Evolutionary conservation across 768 basidiomycete species (phyloP), one percentile per base, ranked within the genome.

Genomic region (Tylopilus rubrobrunneus): DNA sequence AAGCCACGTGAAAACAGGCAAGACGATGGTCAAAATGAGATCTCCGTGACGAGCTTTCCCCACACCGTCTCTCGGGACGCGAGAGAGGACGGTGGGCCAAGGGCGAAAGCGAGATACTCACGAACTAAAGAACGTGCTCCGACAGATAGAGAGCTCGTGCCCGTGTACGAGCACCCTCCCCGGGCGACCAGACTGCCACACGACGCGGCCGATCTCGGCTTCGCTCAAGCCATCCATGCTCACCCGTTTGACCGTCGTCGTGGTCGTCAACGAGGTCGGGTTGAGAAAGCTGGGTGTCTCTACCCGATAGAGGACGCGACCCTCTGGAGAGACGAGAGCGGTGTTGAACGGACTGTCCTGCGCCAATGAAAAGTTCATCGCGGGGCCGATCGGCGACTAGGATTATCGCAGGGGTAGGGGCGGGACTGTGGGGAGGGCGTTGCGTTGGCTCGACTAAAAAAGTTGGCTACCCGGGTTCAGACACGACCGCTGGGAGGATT

Each of bases 271-370:
- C 14, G 57, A 49, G 2, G 57, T 37, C 28, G 56, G 34, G 28
- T 42, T 51, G 34, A 44, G 23, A 43, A 54, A 57, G 14, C 58
- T 59, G 23, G 62, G 64, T 0, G 68, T 69, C 15, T 69, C 68
- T 52, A 71, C 61, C 36, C 68, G 68, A 52, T 70, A 69, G 33
- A 56, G 62, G 0, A 57, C 34, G 8, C 62, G 67, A 0, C 67
- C 67, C 25, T 69, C 70, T 36, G 69, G 63, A 0, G 66, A 70
- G 3, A 70, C 48, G 27, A 69, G 64, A 21, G 56, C 59, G 34
- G 68, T 71, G 17, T 69, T 69, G 25, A 69, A 69, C 9, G 68
- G 68, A 42, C 62, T 71, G 27, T 69, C 69, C 51, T 59, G 58
- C 31, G 66, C 55, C 36, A 69, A 46, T 9, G 70, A 71, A 51